phyloP scores from a whole-genome alignment of 164 flowering plant species.

The Platanus orientalis region DNA sequence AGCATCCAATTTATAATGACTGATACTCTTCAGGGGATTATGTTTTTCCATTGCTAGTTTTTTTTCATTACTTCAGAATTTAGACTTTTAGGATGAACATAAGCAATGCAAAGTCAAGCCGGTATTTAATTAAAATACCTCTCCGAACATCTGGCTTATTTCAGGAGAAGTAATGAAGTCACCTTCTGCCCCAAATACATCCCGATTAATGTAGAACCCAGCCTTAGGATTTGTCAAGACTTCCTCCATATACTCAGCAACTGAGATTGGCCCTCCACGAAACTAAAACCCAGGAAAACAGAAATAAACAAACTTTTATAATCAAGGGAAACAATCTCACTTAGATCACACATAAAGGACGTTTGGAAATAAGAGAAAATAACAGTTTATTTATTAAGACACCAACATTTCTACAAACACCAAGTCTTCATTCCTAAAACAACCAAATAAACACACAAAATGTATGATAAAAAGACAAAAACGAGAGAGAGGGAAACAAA shows the following conservation, averaged over 20 bases:
- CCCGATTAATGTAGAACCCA: slow-evolving; percentile 86
- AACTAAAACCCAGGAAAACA: slow-evolving; percentile 42
- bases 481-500: neutral
- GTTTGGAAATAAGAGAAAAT: too few species aligned
- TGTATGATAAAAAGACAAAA: neutral
- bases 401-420: neutral
- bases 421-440: too few species aligned
- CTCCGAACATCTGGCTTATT: slow-evolving; percentile 99
- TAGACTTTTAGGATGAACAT: neutral
- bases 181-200: slow-evolving; percentile 91
- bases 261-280: slow-evolving; percentile 90
- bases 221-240: slow-evolving; percentile 89
- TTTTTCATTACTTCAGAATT: too few species aligned
- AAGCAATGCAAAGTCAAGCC: neutral
- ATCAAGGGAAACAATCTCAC: neutral
- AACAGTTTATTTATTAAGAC: neutral
- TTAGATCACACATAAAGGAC: too few species aligned
- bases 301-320: neutral
- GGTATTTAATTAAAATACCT: slow-evolving; percentile 49
- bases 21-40: too few species aligned
- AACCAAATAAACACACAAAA: neutral
- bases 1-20: neutral
- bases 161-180: slow-evolving; percentile 98
- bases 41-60: too few species aligned
- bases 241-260: slow-evolving; percentile 97